These are phyloP conservation scores for Clathrospora elynae DNA, from an alignment of 2,329 filamentous ascomycete species.

Conservation along the genomic window DNA sequence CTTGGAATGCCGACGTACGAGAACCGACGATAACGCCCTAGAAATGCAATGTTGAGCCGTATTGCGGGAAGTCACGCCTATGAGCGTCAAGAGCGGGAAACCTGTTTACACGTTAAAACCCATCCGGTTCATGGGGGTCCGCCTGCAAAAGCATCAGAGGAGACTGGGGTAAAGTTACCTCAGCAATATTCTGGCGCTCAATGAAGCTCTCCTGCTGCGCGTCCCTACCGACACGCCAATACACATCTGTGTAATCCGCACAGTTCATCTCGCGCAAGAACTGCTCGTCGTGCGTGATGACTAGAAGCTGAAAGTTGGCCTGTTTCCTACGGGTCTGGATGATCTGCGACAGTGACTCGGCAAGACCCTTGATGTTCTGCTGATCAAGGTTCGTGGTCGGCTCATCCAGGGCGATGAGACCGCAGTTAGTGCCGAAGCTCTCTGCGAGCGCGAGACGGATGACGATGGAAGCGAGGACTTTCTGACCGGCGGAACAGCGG, in stretches of 20 bases:
- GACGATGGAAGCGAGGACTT: conserved; percentile 95
- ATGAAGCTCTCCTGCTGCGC: conserved; percentile 87
- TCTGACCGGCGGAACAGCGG: conserved; percentile 93
- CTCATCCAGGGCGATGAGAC: conserved; percentile 94
- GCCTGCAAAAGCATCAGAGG: neutral
- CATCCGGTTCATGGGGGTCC: conserved; percentile 1
- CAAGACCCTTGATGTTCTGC: conserved; percentile 91
- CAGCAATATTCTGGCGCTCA: conserved; percentile 60
- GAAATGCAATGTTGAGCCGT: neutral
- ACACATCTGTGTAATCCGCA: conserved; percentile 88
- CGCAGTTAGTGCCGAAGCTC: conserved; percentile 94
- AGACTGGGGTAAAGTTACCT: conserved; percentile 32
- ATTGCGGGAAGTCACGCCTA: neutral
- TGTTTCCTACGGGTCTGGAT: conserved; percentile 83
- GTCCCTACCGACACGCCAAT: conserved; percentile 84
- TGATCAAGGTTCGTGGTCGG: conserved; percentile 95
- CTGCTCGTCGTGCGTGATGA: conserved; percentile 98
- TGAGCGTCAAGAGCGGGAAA: conserved; percentile 21
- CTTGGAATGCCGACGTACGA: neutral
- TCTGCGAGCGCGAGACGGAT: conserved; percentile 95
- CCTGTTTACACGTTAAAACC: conserved; percentile 13
- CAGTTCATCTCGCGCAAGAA: conserved; percentile 94
- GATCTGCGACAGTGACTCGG: conserved; percentile 82
- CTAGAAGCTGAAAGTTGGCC: conserved; percentile 95
- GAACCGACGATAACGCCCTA: too few relatives aligned